Evolutionary conservation across 192 early-diverging fungal species (phyloP).

Genomic region (Gamsiella multidivaricata): DNA sequence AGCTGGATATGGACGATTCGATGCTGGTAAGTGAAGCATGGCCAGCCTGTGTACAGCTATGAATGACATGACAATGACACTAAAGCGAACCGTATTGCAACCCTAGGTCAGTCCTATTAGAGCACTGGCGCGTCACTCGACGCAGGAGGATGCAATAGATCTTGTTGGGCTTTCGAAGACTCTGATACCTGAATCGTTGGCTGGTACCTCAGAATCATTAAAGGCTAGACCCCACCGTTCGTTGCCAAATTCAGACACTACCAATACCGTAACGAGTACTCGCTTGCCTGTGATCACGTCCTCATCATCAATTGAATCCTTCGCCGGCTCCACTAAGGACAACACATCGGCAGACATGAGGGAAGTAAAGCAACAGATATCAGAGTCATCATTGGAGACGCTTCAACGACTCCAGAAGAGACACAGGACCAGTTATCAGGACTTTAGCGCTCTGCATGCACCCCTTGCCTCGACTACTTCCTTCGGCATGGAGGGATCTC

Average conservation of each 20-base stretch:
- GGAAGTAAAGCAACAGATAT: constrained; percentile 18
- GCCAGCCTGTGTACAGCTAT: too few species aligned
- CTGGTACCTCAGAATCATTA: neutral
- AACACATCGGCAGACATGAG: neutral
- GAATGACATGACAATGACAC: neutral
- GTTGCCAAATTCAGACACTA: neutral
- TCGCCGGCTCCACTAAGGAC: too few species aligned
- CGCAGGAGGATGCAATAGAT: neutral
- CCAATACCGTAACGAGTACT: too few species aligned
- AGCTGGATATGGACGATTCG: constrained; percentile 2
- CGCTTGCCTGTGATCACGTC: too few species aligned
- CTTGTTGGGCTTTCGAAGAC: neutral
- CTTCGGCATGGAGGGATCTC: too few species aligned
- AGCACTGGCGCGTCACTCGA: constrained; percentile 10
- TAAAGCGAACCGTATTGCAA: neutral
- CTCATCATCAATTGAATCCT: too few species aligned
- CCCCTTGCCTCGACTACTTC: too few species aligned
- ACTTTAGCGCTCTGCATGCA: neutral
- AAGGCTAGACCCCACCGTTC: neutral
- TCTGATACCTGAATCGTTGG: neutral
- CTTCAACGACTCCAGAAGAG: constrained; percentile 17
- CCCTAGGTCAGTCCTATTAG: constrained; percentile 26
- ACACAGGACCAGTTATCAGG: constrained; percentile 2
- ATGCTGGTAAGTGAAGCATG: constrained; percentile 11
- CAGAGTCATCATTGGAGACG: constrained; percentile 19